Conservation (phyloP, 306 rosid genomes). For the Carpinus fangiana region DNA sequence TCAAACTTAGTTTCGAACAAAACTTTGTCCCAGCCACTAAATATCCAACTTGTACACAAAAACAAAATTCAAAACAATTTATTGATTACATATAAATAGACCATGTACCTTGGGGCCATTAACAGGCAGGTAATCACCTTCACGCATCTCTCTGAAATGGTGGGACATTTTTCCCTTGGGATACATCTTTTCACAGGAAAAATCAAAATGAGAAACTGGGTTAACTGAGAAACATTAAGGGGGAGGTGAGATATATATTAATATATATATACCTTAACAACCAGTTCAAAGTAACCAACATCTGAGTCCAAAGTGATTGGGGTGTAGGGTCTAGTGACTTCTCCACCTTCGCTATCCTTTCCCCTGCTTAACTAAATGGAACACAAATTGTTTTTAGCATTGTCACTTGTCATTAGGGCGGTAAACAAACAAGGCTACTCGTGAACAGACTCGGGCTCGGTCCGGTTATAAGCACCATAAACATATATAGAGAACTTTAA, state of each 20-base stretch:
- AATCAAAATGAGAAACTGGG: not conserved
- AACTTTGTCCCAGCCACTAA: too few relatives aligned
- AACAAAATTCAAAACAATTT: too few relatives aligned
- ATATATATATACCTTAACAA: conserved; percentile 50
- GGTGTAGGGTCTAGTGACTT: conserved; percentile 69
- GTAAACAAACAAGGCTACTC: too few relatives aligned
- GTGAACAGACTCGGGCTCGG: too few relatives aligned
- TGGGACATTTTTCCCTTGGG: conserved; percentile 84
- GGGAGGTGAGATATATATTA: not conserved
- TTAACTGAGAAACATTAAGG: not conserved
- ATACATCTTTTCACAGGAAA: conserved; percentile 55
- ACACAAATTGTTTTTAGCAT: not conserved
- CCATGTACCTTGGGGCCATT: conserved; percentile 69
- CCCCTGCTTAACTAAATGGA: conserved; percentile 45
- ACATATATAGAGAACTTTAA: too few relatives aligned
- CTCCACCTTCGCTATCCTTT: conserved; percentile 54
- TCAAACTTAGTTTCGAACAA: too few relatives aligned
- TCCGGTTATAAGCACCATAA: too few relatives aligned
- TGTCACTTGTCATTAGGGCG: not conserved
- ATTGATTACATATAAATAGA: not conserved
- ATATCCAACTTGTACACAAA: too few relatives aligned
- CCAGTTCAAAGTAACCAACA: conserved; percentile 74
- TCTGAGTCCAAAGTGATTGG: conserved; percentile 79
- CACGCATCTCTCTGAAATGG: conserved; percentile 66
- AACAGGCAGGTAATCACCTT: conserved; percentile 65